Evolutionary conservation across 2,329 filamentous ascomycete species (phyloP).

Genomic region (Talaromyces sp.): DNA sequence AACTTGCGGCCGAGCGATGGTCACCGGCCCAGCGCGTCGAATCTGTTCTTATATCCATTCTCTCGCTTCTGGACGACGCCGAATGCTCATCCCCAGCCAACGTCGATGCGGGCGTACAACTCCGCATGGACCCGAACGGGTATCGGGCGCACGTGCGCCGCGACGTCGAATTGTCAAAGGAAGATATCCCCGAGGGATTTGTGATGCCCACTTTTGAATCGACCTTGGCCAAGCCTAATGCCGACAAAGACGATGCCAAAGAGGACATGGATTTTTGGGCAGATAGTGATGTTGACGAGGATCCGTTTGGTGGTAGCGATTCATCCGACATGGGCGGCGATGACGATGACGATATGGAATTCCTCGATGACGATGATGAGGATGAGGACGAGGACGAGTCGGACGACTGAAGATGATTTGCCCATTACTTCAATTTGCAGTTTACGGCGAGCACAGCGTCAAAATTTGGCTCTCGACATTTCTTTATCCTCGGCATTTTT

Average conservation of each 20-base stretch:
- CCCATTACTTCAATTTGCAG: not conserved
- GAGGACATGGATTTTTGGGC: constrained; percentile 78
- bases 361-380: constrained; percentile 20
- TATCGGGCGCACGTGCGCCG: constrained; percentile 69
- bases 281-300: constrained; percentile 65
- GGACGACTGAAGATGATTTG: not conserved
- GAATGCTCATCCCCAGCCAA: constrained; percentile 93
- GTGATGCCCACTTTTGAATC: constrained; percentile 66
- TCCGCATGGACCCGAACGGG: constrained; percentile 65
- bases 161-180: constrained; percentile 69
- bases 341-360: constrained; percentile 20
- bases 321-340: constrained; percentile 29
- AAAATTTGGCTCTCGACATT: not conserved
- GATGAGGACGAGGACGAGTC: constrained; percentile 22
- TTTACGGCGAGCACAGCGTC: not conserved
- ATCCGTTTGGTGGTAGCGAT: constrained; percentile 69
- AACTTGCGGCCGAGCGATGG: constrained; percentile 87
- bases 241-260: constrained; percentile 54
- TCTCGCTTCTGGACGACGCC: constrained; percentile 87
- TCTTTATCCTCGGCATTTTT: not conserved
- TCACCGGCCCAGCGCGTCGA: constrained; percentile 90
- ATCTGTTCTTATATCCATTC: constrained; percentile 86
- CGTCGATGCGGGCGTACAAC: constrained; percentile 84
- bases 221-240: constrained; percentile 50
- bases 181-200: constrained; percentile 75